phyloP scores from a whole-genome alignment of 2,329 filamentous ascomycete genomes.

The Colletotrichum acutatum region DNA sequence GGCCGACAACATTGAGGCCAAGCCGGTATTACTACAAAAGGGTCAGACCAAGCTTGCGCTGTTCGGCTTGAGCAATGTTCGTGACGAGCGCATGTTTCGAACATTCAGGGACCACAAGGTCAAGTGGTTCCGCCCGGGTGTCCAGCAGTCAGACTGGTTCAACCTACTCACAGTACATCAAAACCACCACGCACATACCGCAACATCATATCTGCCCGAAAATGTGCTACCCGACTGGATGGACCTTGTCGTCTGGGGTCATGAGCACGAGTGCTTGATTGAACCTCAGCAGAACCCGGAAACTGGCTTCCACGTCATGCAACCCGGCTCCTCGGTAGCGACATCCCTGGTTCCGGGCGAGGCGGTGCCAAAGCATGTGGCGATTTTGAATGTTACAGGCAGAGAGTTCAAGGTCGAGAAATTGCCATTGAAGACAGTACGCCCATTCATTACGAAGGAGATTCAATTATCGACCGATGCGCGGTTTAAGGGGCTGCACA shows the following conservation, averaged over 20 bases:
- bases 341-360: conserved; percentile 93
- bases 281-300: conserved; percentile 86
- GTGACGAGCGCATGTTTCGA: conserved; percentile 92
- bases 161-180: conserved; percentile 96
- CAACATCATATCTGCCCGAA: conserved; percentile 94
- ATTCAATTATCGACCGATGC: conserved; percentile 81
- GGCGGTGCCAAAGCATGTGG: conserved; percentile 89
- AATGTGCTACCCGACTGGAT: conserved; percentile 92
- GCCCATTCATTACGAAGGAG: conserved; percentile 90
- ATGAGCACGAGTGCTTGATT: conserved; percentile 96
- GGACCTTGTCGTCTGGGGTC: conserved; percentile 94
- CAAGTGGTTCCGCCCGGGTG: conserved; percentile 87
- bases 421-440: conserved; percentile 85
- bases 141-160: conserved; percentile 91
- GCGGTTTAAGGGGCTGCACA: conserved; percentile 80
- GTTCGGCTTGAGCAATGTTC: conserved; percentile 94
- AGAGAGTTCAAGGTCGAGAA: conserved; percentile 84
- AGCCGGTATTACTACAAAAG: conserved; percentile 93
- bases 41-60: conserved; percentile 91
- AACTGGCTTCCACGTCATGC: conserved; percentile 94
- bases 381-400: conserved; percentile 85
- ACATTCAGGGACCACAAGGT: conserved; percentile 95
- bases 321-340: conserved; percentile 94
- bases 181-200: conserved; percentile 91
- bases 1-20: conserved; percentile 92